These are phyloP conservation scores for Magnaporthiopsis incrustans DNA, from an alignment of 2,329 filamentous ascomycete species.

Conservation along the genomic window DNA sequence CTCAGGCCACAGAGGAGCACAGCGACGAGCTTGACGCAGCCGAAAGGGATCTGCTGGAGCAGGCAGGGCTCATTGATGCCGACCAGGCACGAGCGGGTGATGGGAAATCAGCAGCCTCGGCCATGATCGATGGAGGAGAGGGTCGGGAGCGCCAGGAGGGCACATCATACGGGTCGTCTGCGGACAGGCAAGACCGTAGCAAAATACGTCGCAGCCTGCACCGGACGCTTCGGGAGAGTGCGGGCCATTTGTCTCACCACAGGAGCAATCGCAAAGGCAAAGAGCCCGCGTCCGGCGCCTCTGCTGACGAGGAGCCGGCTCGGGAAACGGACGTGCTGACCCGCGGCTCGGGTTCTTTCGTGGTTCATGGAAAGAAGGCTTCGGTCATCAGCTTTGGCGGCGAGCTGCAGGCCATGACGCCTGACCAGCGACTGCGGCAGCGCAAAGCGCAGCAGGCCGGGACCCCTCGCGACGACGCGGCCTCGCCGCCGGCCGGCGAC, in stretches of 20 bases:
- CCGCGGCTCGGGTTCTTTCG: constrained; percentile 81
- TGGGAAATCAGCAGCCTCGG: constrained; percentile 8
- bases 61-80: constrained; percentile 54
- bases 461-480: constrained; percentile 28
- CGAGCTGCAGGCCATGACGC: constrained; percentile 68
- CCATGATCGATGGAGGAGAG: neutral
- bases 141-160: neutral
- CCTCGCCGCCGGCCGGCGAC: constrained; percentile 15
- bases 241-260: constrained; percentile 53
- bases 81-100: constrained; percentile 31
- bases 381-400: constrained; percentile 93
- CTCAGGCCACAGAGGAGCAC: constrained; percentile 1
- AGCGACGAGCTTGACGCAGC: constrained; percentile 50
- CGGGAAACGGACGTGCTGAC: constrained; percentile 55
- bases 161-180: constrained; percentile 4
- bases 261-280: constrained; percentile 70
- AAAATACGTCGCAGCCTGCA: constrained; percentile 82
- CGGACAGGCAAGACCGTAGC: constrained; percentile 48
- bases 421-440: constrained; percentile 63
- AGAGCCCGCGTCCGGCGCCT: constrained; percentile 32
- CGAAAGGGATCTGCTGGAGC: constrained; percentile 59
- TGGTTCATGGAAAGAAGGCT: constrained; percentile 95
- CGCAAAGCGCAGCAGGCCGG: constrained; percentile 43
- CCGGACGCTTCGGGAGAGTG: constrained; percentile 78
- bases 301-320: constrained; percentile 11